phyloP scores from a whole-genome alignment of 148 eudicot species.

The Vaccinium myrtillus region DNA sequence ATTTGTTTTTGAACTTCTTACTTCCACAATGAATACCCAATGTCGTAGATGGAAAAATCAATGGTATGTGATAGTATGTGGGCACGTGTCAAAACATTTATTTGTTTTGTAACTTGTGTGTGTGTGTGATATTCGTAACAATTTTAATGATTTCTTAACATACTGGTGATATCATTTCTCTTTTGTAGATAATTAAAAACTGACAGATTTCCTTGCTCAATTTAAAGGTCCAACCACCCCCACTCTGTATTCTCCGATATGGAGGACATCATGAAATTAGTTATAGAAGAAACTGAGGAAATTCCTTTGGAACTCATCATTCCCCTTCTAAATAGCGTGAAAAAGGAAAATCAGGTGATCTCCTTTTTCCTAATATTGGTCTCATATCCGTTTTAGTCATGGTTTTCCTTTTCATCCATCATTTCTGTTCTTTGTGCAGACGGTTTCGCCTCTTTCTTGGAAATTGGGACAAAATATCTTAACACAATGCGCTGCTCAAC shows the following conservation, averaged over 20 bases:
- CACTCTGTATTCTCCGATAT: slow-evolving; percentile 47
- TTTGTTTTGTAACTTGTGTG: background rate
- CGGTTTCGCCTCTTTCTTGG: slow-evolving; percentile 43
- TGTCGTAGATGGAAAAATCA: background rate
- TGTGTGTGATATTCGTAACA: background rate
- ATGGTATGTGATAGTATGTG: background rate
- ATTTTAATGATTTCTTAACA: slow-evolving; percentile 8
- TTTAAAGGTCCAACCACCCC: slow-evolving; percentile 61
- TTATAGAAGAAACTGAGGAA: slow-evolving; percentile 74
- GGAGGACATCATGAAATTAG: slow-evolving; percentile 68
- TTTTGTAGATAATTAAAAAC: background rate
- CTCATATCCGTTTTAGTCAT: slow-evolving; percentile 2
- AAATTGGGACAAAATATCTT: slow-evolving; percentile 57
- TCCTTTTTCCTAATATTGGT: background rate
- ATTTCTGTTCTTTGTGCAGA: slow-evolving; percentile 31
- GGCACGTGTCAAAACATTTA: background rate
- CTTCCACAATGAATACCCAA: background rate
- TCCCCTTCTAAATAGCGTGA: slow-evolving; percentile 59
- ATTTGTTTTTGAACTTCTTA: background rate
- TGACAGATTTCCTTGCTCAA: slow-evolving; percentile 9
- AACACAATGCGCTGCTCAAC: slow-evolving; percentile 40
- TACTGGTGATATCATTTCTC: background rate
- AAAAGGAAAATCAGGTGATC: slow-evolving; percentile 65
- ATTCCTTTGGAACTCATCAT: slow-evolving; percentile 53
- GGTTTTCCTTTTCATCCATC: background rate